Evolutionary conservation across 805 yeast genomes (phyloP), one percentile per base, ranked within the genome.

Genomic region (Monosporozyma solicola): DNA sequence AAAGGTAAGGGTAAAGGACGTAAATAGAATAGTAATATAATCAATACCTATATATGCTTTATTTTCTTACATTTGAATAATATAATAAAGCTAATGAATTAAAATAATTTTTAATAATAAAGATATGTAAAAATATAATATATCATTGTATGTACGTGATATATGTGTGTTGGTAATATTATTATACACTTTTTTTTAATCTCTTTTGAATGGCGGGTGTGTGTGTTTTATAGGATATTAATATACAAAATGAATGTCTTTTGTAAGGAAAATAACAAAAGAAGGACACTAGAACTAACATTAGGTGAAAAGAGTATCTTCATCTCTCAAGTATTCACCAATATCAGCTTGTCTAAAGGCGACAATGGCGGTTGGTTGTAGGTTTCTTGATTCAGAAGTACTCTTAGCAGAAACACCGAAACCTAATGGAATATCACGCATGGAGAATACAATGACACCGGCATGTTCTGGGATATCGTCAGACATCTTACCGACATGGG

Each of bases 401-500:
- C 95, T 83, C 71, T 88, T 91, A 35, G 98, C 91, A 63, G 91
- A 80, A 11, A 94, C 95, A 55, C 99, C 99, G 64, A 94, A 94
- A 0, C 99, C 99, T 52, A 92, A 75, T 22, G 99, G 96, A 32
- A 84, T 80, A 69, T 94, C 99, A 54, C 78, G 76, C 98, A 94
- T 94, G 9, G 96, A 85, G 62, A 80, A 89, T 15, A 94, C 85
- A 59, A 94, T 78, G 24, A 94, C 91, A 65, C 99, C 99, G 1
- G 96, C 94, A 66, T 94, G 99, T 70, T 92, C 98, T 32, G 98
- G 98, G 53, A 94, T 87, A 66, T 94, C 98, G 60, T 94, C 99
- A 52, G 95, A 86, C 87, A 94, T 89, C 63, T 90, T 85, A 37
- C 99, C 99, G 53, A 94, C 78, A 67, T 94, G 99, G 4, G 99